Conservation (phyloP, 2,329 filamentous ascomycete species). For the Penicillium sp. region DNA sequence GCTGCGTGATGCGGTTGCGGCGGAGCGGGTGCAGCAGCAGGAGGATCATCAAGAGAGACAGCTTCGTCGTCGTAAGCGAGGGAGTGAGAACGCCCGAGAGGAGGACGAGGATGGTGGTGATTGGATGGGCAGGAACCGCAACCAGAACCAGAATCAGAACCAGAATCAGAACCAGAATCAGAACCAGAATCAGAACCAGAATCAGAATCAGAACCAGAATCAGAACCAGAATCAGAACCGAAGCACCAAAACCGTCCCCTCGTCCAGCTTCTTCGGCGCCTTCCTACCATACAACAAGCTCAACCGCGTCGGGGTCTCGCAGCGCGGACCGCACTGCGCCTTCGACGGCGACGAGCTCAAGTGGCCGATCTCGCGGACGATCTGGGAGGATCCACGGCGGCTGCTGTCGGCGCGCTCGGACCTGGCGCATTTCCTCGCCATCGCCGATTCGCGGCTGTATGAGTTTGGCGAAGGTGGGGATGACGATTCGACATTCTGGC, state of each 20-base stretch:
- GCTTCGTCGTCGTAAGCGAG: not conserved
- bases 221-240: not conserved
- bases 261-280: not conserved
- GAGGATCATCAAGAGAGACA: not conserved
- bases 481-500: not conserved
- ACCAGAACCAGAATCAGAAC: no score
- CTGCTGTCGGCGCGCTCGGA: not conserved
- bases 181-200: no score
- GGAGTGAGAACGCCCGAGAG: not conserved
- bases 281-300: not conserved
- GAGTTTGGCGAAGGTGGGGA: not conserved
- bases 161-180: not conserved
- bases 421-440: not conserved
- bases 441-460: not conserved
- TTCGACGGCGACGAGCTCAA: conserved; percentile 4
- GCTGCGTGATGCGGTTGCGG: not conserved
- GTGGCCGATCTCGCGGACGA: not conserved
- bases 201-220: no score
- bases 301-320: not conserved
- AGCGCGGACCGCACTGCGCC: not conserved
- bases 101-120: not conserved
- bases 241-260: not conserved
- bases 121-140: not conserved
- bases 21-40: not conserved
- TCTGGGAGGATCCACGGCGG: not conserved